Evolutionary conservation across 192 early-diverging fungal genomes (phyloP).

Genomic region (Entomortierella parvispora): DNA sequence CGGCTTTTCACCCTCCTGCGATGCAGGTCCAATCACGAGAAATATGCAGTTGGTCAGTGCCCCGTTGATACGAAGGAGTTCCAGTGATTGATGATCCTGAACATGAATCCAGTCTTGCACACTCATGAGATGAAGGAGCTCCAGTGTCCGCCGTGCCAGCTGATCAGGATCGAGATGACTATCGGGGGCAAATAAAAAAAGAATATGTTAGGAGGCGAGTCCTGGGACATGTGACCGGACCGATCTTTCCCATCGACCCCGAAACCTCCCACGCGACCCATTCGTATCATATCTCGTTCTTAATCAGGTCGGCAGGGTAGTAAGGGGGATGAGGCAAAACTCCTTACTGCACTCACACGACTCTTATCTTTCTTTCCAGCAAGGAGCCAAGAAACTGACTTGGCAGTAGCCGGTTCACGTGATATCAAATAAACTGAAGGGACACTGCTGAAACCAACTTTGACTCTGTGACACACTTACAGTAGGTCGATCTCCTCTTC

Average conservation of each 20-base stretch:
- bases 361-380: too few species aligned
- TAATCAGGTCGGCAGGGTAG: too few species aligned
- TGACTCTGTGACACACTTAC: too few species aligned
- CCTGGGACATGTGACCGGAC: too few species aligned
- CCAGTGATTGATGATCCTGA: slow-evolving; percentile 9
- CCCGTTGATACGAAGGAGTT: slow-evolving; percentile 25
- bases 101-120: slow-evolving; percentile 34
- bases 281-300: not conserved
- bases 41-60: slow-evolving; percentile 46
- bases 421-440: too few species aligned
- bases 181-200: slow-evolving; percentile 1
- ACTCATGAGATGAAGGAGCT: slow-evolving; percentile 13
- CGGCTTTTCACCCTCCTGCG: not conserved
- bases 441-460: too few species aligned
- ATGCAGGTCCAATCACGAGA: slow-evolving; percentile 12
- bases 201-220: too few species aligned
- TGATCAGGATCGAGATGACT: slow-evolving; percentile 13
- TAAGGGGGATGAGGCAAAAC: too few species aligned
- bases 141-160: slow-evolving; percentile 15
- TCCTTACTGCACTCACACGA: too few species aligned
- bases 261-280: not conserved
- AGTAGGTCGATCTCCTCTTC: slow-evolving; percentile 11
- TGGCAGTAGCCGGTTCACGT: too few species aligned
- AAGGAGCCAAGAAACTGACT: too few species aligned
- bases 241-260: not conserved